Evolutionary conservation across 2,329 filamentous ascomycete genomes (phyloP).

Genomic region (Didymella glomerata): DNA sequence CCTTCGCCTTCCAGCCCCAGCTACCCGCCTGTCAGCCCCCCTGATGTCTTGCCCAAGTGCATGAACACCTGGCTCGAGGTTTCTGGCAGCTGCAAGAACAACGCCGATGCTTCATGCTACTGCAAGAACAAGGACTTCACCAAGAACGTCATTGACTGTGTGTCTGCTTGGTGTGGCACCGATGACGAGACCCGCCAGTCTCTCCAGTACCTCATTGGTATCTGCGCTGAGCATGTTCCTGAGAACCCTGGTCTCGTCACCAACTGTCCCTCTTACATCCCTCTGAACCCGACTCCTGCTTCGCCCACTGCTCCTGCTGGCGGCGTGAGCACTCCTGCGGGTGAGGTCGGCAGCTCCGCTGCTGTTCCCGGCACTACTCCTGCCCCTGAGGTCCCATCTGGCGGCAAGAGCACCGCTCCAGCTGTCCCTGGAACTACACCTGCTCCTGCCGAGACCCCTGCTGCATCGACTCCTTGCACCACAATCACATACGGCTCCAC

Average conservation of each 20-base stretch:
- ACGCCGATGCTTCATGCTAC: constrained; percentile 85
- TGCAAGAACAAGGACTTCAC: constrained; percentile 82
- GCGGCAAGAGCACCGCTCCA: constrained; percentile 1
- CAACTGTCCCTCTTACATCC: constrained; percentile 70
- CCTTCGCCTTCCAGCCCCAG: constrained; percentile 37
- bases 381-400: constrained; percentile 24
- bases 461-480: constrained; percentile 39
- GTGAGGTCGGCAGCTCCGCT: constrained; percentile 14
- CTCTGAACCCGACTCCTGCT: constrained; percentile 41
- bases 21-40: constrained; percentile 55
- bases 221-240: constrained; percentile 79
- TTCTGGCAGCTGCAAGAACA: constrained; percentile 77
- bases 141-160: constrained; percentile 79
- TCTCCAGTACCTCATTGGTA: constrained; percentile 85
- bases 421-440: too few species aligned
- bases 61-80: constrained; percentile 85
- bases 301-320: constrained; percentile 25
- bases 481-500: constrained; percentile 55
- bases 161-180: constrained; percentile 75
- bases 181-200: constrained; percentile 73
- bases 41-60: constrained; percentile 81
- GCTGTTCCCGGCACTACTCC: constrained; percentile 26
- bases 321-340: constrained; percentile 25
- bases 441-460: constrained; percentile 10
- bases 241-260: constrained; percentile 88